Evolutionary conservation across 176 grass and related monocot genomes (phyloP).

Genomic region (Avena sativa): DNA sequence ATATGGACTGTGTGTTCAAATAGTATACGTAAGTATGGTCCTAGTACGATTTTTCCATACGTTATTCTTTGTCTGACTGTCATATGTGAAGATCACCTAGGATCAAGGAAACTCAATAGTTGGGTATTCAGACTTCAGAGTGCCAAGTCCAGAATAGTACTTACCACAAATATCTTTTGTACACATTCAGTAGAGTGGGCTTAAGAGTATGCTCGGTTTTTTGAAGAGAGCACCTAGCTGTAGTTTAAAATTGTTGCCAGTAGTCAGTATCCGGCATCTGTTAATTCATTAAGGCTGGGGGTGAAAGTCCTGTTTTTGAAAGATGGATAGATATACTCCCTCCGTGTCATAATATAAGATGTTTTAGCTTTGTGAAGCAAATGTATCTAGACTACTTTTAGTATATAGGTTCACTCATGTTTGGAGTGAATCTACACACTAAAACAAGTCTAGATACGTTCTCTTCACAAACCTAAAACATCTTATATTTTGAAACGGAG

Average conservation of each 20-base stretch:
- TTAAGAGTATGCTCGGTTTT: not conserved
- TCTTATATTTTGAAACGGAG: no score
- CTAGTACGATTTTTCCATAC: not conserved
- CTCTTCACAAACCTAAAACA: no score
- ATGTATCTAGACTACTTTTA: no score
- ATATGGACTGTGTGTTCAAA: no score
- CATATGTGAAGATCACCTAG: conserved; percentile 8
- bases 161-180: not conserved
- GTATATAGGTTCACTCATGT: no score
- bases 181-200: not conserved
- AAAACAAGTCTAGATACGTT: no score
- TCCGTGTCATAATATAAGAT: no score
- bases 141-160: conserved; percentile 7
- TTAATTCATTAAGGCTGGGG: not conserved
- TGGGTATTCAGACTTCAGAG: conserved; percentile 4
- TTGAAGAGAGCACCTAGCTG: not conserved
- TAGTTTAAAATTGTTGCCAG: not conserved
- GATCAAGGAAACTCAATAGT: not conserved
- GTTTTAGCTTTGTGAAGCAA: no score
- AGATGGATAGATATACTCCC: no score
- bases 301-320: not conserved
- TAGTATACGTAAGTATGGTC: not conserved
- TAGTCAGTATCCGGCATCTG: not conserved
- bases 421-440: no score
- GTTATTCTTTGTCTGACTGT: not conserved